Percentiles rank a stretch among this genome's conserved stretches.
phyloP scores from a whole-genome alignment of 2,329 filamentous ascomycete species.

The Colletotrichum trifolii region DNA sequence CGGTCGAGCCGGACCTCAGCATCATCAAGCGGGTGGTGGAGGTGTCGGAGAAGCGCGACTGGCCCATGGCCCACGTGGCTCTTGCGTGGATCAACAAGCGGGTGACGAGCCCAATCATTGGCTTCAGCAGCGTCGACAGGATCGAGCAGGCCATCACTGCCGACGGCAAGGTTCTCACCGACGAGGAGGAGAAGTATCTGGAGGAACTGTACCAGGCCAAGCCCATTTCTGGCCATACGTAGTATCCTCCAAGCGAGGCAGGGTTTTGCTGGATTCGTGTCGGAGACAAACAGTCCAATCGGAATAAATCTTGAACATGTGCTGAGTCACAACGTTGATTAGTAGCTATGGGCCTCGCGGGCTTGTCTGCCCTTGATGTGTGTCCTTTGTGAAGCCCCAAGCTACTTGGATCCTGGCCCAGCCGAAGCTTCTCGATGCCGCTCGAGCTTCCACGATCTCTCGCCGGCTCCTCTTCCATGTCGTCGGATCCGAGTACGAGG shows the following conservation, averaged over 20 bases:
- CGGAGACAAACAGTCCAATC: neutral
- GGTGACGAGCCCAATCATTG: constrained; percentile 69
- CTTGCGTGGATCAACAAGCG: constrained; percentile 71
- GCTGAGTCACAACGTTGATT: constrained; percentile 6
- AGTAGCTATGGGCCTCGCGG: neutral
- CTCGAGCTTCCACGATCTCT: neutral
- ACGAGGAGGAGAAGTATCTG: constrained; percentile 70
- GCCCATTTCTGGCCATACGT: constrained; percentile 45
- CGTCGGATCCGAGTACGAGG: constrained; percentile 19
- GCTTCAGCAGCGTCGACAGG: constrained; percentile 67
- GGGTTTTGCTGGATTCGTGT: neutral
- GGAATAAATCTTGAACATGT: neutral
- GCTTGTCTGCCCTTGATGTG: neutral
- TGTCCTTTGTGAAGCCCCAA: neutral
- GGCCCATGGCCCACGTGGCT: constrained; percentile 72
- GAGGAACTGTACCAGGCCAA: constrained; percentile 71
- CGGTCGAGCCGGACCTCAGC: constrained; percentile 46
- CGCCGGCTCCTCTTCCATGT: neutral
- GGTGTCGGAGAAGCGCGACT: constrained; percentile 65
- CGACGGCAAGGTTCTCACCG: constrained; percentile 58
- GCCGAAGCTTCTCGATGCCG: constrained; percentile 1
- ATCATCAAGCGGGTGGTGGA: constrained; percentile 58
- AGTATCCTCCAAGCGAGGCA: neutral
- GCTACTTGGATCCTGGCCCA: neutral
- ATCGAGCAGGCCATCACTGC: constrained; percentile 69